phyloP scores from a whole-genome alignment of 345 rosid genomes.

The Salix koriyanagi region DNA sequence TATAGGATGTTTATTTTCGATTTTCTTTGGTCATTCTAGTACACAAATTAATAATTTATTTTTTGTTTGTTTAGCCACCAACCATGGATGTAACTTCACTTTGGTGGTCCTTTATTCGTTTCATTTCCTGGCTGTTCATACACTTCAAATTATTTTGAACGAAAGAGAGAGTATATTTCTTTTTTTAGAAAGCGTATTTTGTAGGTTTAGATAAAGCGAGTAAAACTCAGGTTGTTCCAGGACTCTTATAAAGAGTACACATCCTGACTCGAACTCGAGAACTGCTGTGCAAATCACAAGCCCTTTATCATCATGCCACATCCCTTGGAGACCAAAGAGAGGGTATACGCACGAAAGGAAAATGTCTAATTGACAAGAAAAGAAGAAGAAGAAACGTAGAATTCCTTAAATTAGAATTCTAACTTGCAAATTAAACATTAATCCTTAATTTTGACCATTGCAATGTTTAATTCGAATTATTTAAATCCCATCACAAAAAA shows the following conservation, averaged over 20 bases:
- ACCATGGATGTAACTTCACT: conserved; percentile 1
- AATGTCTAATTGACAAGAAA: background rate
- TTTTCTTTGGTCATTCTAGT: background rate
- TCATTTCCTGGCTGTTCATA: background rate
- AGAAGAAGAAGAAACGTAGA: background rate
- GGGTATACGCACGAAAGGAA: background rate
- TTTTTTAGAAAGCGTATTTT: too few species aligned
- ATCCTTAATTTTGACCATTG: too few species aligned
- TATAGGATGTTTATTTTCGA: background rate
- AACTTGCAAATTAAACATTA: too few species aligned
- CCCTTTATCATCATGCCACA: rapidly evolving
- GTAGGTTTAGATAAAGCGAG: too few species aligned
- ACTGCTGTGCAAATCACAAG: rapidly evolving
- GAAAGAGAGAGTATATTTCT: too few species aligned
- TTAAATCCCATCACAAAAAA: too few species aligned
- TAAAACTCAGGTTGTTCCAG: too few species aligned
- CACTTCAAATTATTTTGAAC: background rate
- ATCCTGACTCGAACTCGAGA: too few species aligned
- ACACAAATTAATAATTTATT: background rate
- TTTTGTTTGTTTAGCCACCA: background rate
- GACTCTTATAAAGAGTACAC: rapidly evolving
- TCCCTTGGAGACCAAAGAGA: rapidly evolving
- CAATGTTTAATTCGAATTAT: too few species aligned
- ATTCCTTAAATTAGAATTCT: too few species aligned
- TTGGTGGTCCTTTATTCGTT: background rate